Evolutionary conservation across 257 asterid species (phyloP).

Genomic region (Mitragyna speciosa): DNA sequence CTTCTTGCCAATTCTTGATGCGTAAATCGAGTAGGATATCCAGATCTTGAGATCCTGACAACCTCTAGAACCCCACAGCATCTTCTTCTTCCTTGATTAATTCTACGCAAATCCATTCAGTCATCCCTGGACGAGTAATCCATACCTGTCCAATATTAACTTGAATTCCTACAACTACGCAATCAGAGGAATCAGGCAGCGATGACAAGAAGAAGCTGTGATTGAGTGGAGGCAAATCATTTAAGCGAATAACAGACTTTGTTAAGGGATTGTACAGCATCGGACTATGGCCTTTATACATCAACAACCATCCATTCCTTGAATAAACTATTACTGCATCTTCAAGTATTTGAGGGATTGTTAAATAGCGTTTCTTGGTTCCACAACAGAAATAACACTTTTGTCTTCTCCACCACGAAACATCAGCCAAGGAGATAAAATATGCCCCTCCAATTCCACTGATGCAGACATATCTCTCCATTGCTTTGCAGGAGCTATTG

Average conservation of each 20-base stretch:
- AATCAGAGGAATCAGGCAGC: background rate
- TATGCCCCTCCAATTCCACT: too few relatives aligned
- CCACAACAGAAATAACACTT: background rate
- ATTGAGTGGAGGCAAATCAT: too few relatives aligned
- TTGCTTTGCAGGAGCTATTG: too few relatives aligned
- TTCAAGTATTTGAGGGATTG: too few relatives aligned
- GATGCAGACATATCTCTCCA: too few relatives aligned
- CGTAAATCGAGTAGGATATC: constrained; percentile 76
- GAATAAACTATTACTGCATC: background rate
- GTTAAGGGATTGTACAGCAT: background rate
- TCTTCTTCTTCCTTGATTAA: constrained; percentile 8
- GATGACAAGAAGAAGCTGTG: background rate
- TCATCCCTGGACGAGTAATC: background rate
- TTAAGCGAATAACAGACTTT: background rate
- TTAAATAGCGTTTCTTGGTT: background rate
- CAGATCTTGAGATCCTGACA: constrained; percentile 66
- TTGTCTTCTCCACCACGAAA: background rate
- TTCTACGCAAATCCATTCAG: background rate
- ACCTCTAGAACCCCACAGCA: constrained; percentile 74
- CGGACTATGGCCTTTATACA: background rate
- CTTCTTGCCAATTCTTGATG: constrained; percentile 85
- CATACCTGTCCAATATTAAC: background rate
- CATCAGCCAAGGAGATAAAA: background rate
- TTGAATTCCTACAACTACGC: background rate
- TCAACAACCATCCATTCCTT: background rate